Evolutionary conservation across 208 protist species (phyloP).

Genomic region (Wallacemonas sp.): DNA sequence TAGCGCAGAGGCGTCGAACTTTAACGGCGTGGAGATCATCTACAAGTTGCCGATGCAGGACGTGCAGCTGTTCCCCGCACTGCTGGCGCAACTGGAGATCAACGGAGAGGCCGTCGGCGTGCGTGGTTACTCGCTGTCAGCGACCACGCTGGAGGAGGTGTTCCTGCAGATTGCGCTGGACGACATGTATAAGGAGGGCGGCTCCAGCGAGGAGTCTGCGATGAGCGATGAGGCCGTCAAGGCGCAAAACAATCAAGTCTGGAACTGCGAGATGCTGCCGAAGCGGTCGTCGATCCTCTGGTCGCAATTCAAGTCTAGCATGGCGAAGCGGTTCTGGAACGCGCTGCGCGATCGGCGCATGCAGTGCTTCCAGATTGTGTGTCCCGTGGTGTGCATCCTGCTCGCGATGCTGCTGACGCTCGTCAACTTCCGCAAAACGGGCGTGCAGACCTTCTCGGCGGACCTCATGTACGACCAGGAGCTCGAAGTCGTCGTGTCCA

Average conservation of each 20-base stretch:
- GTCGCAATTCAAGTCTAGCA: constrained; percentile 28
- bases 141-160: constrained; percentile 62
- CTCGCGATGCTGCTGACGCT: constrained; percentile 42
- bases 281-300: not conserved
- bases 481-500: constrained; percentile 17
- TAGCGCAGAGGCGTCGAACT: constrained; percentile 6
- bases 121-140: constrained; percentile 31
- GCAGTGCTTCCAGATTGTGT: constrained; percentile 42
- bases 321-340: constrained; percentile 43
- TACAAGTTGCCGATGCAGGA: constrained; percentile 30
- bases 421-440: constrained; percentile 14
- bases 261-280: constrained; percentile 23
- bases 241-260: constrained; percentile 23
- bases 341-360: constrained; percentile 34
- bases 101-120: constrained; percentile 28
- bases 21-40: constrained; percentile 23
- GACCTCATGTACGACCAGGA: constrained; percentile 14
- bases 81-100: constrained; percentile 25
- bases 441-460: constrained; percentile 2
- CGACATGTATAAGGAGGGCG: constrained; percentile 17
- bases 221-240: constrained; percentile 7
- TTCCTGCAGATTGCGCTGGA: constrained; percentile 45
- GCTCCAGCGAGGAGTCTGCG: not conserved
- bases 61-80: constrained; percentile 17
- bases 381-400: constrained; percentile 42